Evolutionary conservation across 208 protist genomes (phyloP), one percentile per base, ranked within the genome.

Genomic region (Wallacemonas sp.): DNA sequence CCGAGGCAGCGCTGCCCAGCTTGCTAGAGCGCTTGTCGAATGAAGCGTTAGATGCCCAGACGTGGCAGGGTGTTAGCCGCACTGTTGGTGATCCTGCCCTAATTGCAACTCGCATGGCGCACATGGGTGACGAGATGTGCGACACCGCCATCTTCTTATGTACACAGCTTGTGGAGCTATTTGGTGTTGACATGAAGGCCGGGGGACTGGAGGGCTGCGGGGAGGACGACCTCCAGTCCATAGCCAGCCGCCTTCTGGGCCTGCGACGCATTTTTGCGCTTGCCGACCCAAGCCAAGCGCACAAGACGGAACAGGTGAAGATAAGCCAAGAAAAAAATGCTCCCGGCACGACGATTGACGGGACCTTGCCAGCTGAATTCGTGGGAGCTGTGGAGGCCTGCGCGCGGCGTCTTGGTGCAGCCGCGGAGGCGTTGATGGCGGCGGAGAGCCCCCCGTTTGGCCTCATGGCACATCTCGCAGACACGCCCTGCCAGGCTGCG

Each of bases 21-120:
- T 63, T 93, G 55, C 68, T 84, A 42, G 86, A 93, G 78, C 79
- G 82, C n/a, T 28, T 95, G 4, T 55, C 82, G 17, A 78, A 79
- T 26, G 79, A 80, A 26, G 63, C 75, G 38, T 60, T 93, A 15
- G 90, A 95, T 59, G 67, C 70, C 34, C 63, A 77, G 22, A 82
- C 77, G 12, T 46, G 90, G 11, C 59, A 51, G 21, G 65, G 47
- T 26, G 56, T 95, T 8, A 83, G 74, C 54, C 51, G 56, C 11
- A 70, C 89, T 2, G 46, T 93, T 1, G 66, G 47, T 39, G 74
- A 60, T 62, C 74, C 68, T 44, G 19, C 42, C 22, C 68, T 12
- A 17, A 65, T 61, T 56, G 56, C 64, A 27, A n/a, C 21, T 6
- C 44, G n/a, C n/a, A 62, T 41, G 41, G 24, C 59, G 17, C 41